These are phyloP conservation scores for Adenanthera pavonina DNA, from an alignment of 306 rosid species.

Conservation along the genomic window DNA sequence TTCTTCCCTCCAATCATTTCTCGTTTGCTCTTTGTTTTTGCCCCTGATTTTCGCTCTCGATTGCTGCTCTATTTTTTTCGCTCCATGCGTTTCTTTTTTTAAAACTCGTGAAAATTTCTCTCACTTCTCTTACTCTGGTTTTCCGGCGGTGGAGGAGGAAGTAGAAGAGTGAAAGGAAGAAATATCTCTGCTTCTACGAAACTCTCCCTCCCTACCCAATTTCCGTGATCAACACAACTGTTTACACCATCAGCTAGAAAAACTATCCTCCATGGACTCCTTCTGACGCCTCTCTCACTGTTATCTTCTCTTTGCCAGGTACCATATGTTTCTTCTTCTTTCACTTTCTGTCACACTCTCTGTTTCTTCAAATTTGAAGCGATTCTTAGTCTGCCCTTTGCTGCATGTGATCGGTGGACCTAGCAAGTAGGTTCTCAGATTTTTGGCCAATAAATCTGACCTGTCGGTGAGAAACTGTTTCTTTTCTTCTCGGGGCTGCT, in stretches of 20 bases:
- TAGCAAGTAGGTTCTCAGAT: conserved; percentile 43
- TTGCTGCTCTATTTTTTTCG: background rate
- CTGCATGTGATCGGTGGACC: conserved; percentile 37
- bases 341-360: background rate
- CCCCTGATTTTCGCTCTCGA: conserved; percentile 21
- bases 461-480: conserved; percentile 28
- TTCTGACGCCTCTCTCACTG: conserved; percentile 25
- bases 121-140: conserved; percentile 50
- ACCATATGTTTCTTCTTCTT: conserved; percentile 27
- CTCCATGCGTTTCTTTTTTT: background rate
- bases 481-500: background rate
- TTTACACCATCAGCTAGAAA: conserved; percentile 21
- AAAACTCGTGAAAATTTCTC: background rate
- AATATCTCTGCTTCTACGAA: conserved; percentile 75
- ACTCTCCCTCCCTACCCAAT: conserved; percentile 47
- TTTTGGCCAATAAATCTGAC: conserved; percentile 27
- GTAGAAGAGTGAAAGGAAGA: conserved; percentile 67
- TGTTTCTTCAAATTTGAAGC: background rate
- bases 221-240: conserved; percentile 40
- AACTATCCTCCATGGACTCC: conserved; percentile 40
- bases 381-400: background rate
- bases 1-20: conserved; percentile 70
- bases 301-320: conserved; percentile 25
- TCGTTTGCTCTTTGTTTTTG: conserved; percentile 1
- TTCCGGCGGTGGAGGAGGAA: conserved; percentile 67